A percentile compares a stretch with the other conserved stretches of the same genome.
These are phyloP conservation scores for Fusarium circinatum DNA, from an alignment of 2,329 filamentous ascomycete genomes.

Conservation along the genomic window DNA sequence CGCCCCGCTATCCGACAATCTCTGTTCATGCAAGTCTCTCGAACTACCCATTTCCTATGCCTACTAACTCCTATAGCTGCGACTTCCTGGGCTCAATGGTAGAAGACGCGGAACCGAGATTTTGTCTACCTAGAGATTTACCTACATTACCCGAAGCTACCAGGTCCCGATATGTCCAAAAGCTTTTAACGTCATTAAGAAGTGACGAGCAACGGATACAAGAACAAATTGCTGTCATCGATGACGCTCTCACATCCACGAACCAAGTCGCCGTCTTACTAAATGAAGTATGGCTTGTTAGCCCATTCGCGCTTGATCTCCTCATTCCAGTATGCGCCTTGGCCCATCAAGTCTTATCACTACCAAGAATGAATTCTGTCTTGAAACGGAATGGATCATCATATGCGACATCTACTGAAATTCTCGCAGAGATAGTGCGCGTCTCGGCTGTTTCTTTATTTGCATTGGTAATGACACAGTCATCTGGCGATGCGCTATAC, in stretches of 20 bases:
- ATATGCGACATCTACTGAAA: background rate
- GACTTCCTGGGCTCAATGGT: conserved; percentile 34
- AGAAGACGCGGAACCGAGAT: conserved; percentile 22
- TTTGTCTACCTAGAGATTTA: background rate
- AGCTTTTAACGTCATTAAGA: background rate
- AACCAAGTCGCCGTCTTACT: conserved; percentile 8
- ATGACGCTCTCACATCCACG: background rate
- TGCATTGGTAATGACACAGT: conserved; percentile 15
- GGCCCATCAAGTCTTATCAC: conserved; percentile 17
- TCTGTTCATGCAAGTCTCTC: conserved; percentile 25
- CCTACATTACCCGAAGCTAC: background rate
- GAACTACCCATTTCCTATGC: background rate
- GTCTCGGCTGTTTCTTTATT: conserved; percentile 11
- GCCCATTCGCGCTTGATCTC: conserved; percentile 5
- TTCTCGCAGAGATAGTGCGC: conserved; percentile 28
- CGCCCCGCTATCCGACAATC: conserved; percentile 19
- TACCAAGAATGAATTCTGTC: background rate
- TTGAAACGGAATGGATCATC: accelerated
- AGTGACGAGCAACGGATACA: background rate
- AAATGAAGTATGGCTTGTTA: conserved; percentile 1
- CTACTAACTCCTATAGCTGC: background rate
- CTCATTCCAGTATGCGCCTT: conserved; percentile 23
- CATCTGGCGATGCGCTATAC: conserved; percentile 22
- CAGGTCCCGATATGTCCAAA: background rate
- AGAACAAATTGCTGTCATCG: background rate